Evolutionary conservation across 352 stramenopile genomes (phyloP), one percentile per base, ranked within the genome.

Genomic region (Halophytophthora batemanensis): DNA sequence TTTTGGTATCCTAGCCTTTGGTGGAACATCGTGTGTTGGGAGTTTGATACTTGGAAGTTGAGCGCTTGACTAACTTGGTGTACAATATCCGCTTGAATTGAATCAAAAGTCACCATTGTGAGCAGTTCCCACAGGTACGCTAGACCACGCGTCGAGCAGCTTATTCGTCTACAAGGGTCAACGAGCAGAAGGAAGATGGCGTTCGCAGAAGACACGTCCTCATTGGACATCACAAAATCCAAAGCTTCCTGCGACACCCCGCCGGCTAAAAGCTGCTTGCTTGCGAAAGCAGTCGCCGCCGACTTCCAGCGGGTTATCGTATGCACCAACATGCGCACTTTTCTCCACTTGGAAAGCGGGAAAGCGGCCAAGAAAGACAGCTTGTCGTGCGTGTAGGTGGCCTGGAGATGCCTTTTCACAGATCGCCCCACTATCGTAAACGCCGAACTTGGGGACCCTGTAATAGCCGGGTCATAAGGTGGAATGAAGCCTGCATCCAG

Each of bases 21-120:
- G 2, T 19, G 18, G 22, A 35, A 12, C 13, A 63, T 15, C 6
- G 68, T 28, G 6, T 22, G 53, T 17, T 47, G 31, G 6, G 17
- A 14, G 21, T 21, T 11, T n/a, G 52, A 28, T 0, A 52, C 22
- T 13, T 64, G 47, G n/a, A 80, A 80, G 3, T 71, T 64, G 34
- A 91, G 67, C 3, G 77, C 65, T 37, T 79, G 68, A n/a, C 69
- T 65, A 2, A 89, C 31, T 41, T 78, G 66, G 7, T 82, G 48
- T 15, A 85, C 53, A 13, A 91, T 45, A 29, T 90, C 73, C 0
- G 66, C 60, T 50, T 73, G 61, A 2, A 82, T 77, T 0, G 74
- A 72, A 22, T 77, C 73, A 35, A 77, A 73, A 1, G 71, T 66
- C 4, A 72, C 48, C 1, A 79, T 45, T 5, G 50, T 56, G 0